Percentiles rank a stretch among this genome's conserved stretches.
These are phyloP conservation scores for Quercus phellos DNA, from an alignment of 331 rosid genomes.

Conservation along the genomic window DNA sequence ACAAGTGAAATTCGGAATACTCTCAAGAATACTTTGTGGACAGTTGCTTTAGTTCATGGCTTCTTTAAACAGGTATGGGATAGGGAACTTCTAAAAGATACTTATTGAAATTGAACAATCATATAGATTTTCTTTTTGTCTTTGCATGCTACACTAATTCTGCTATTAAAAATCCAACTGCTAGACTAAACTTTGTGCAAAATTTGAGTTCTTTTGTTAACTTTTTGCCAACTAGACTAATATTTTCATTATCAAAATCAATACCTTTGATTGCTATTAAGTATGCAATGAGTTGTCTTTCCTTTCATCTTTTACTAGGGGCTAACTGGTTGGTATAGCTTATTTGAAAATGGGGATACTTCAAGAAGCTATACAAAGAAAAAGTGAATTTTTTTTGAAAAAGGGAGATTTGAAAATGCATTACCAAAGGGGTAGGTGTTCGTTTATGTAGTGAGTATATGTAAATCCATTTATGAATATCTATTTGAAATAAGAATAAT, in stretches of 20 bases:
- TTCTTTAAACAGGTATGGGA: conserved; percentile 75
- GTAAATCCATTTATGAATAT: conserved; percentile 7
- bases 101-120: background rate
- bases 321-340: background rate
- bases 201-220: background rate
- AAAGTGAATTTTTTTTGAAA: too few species aligned
- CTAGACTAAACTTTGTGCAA: background rate
- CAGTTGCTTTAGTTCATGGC: conserved; percentile 91
- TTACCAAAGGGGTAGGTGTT: background rate
- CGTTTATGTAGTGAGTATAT: background rate
- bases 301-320: background rate
- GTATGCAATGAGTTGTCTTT: background rate
- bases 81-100: background rate
- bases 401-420: too few species aligned
- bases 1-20: conserved; percentile 73
- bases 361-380: too few species aligned
- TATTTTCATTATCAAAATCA: background rate
- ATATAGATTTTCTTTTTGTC: background rate
- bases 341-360: too few species aligned
- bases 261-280: background rate
- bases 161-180: background rate
- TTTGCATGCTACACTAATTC: background rate
- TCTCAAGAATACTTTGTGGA: conserved; percentile 80
- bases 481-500: conserved; percentile 15
- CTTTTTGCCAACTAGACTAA: background rate